Conservation (phyloP, 257 asterid species). For the Mentha longifolia region DNA sequence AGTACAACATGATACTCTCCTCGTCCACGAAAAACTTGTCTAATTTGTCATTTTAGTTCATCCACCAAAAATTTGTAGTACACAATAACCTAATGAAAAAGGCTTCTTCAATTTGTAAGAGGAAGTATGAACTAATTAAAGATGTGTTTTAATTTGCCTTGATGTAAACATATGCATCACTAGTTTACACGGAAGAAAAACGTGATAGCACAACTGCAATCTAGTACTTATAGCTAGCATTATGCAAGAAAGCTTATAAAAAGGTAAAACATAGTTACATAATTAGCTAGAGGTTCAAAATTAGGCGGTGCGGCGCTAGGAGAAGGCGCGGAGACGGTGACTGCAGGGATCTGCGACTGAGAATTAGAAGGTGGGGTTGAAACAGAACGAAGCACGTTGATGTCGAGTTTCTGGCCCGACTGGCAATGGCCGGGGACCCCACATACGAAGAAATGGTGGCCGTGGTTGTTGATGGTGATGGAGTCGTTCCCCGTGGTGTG, state of each 20-base stretch:
- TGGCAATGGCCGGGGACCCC: slow-evolving; percentile 90
- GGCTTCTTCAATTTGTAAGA: too few relatives aligned
- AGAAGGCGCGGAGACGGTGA: slow-evolving; percentile 57
- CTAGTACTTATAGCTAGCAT: background rate
- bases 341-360: slow-evolving; percentile 45
- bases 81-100: too few relatives aligned
- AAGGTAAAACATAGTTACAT: background rate
- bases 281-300: slow-evolving; percentile 31
- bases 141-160: background rate
- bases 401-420: slow-evolving; percentile 81
- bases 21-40: too few relatives aligned
- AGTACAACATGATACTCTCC: too few relatives aligned
- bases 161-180: slow-evolving; percentile 8
- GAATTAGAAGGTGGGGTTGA: slow-evolving; percentile 36
- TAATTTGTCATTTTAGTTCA: too few relatives aligned
- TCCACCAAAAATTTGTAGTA: too few relatives aligned
- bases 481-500: slow-evolving; percentile 85
- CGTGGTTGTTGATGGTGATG: slow-evolving; percentile 54
- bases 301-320: slow-evolving; percentile 47
- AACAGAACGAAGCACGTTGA: slow-evolving; percentile 56
- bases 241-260: background rate
- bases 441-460: slow-evolving; percentile 83
- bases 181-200: background rate
- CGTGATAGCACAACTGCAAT: background rate
- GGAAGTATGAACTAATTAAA: too few relatives aligned